Conservation (phyloP, 140 eudicot genomes). For the Ambrosia hybrid region DNA sequence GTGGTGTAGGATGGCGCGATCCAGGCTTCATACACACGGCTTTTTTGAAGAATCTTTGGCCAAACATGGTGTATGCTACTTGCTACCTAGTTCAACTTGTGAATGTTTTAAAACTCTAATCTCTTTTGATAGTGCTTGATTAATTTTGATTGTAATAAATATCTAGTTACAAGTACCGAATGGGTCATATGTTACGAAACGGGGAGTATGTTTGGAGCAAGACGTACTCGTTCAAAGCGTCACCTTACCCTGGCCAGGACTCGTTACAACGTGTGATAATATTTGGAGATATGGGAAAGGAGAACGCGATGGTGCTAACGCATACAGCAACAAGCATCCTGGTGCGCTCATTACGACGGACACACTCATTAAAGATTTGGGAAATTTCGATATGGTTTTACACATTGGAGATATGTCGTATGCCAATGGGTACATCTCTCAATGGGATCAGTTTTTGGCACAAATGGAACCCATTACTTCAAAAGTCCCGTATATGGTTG, state of each 20-base stretch:
- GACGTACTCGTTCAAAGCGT: constrained; percentile 46
- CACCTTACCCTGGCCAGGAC: constrained; percentile 80
- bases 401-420: constrained; percentile 74
- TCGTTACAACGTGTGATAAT: constrained; percentile 66
- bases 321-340: constrained; percentile 59
- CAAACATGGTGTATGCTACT: constrained; percentile 43
- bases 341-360: constrained; percentile 73
- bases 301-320: constrained; percentile 83
- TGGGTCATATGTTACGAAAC: constrained; percentile 49
- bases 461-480: constrained; percentile 44
- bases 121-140: neutral
- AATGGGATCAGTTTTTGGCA: constrained; percentile 47
- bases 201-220: constrained; percentile 54
- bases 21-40: constrained; percentile 58
- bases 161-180: constrained; percentile 54
- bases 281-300: constrained; percentile 92
- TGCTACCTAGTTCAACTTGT: neutral
- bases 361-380: constrained; percentile 54
- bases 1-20: constrained; percentile 56
- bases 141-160: neutral
- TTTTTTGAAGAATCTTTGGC: constrained; percentile 56
- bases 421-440: constrained; percentile 69
- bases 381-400: constrained; percentile 65
- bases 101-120: neutral
- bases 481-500: constrained; percentile 45